Conservation (phyloP, 345 rosid species). For the Salix purpurea region DNA sequence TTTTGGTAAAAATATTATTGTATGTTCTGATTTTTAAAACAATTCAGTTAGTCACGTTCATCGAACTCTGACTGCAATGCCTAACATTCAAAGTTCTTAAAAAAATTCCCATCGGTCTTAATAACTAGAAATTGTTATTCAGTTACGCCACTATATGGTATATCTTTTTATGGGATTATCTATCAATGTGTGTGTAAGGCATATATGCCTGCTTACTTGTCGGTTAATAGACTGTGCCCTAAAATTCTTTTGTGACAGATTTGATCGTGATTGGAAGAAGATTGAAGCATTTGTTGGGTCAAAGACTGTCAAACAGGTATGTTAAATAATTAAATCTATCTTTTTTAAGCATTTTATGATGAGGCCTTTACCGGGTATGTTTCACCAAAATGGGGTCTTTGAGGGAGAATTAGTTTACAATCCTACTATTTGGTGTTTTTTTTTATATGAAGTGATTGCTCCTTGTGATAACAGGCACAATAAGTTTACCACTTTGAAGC, state of each 20-base stretch:
- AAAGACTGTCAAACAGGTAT: constrained; percentile 90
- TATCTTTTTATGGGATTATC: not conserved
- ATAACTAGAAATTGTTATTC: not conserved
- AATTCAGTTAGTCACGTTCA: not conserved
- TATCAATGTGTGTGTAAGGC: not conserved
- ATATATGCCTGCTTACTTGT: not conserved
- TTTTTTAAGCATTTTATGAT: not conserved
- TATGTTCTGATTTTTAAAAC: not conserved
- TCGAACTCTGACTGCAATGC: not conserved
- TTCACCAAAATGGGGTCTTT: no score
- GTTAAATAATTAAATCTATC: not conserved
- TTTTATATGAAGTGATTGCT: no score
- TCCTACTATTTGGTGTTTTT: no score
- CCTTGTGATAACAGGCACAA: no score
- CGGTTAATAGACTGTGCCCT: not conserved
- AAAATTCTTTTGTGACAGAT: constrained; percentile 35
- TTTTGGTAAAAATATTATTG: not conserved
- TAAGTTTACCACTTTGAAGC: no score
- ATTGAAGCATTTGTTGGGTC: constrained; percentile 96
- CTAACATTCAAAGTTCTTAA: not conserved
- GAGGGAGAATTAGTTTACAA: not conserved
- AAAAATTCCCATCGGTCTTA: not conserved
- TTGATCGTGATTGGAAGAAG: constrained; percentile 98
- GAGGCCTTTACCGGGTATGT: no score
- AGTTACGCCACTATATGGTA: not conserved